These are phyloP conservation scores for Sugiyamaella boreocaroliniensis DNA, from an alignment of 805 yeast species.

Conservation along the genomic window DNA sequence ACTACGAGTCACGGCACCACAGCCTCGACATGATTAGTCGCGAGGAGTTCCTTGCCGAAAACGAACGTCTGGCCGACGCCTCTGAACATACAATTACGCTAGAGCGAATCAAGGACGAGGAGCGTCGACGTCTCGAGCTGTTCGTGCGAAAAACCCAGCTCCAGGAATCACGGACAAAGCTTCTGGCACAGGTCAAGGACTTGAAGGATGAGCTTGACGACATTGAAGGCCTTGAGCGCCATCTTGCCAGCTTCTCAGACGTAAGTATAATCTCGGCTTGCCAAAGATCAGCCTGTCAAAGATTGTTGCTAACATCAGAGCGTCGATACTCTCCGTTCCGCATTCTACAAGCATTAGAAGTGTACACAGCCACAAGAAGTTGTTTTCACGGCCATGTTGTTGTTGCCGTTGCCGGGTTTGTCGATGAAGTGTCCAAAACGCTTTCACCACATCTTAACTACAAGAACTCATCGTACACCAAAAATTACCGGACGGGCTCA, in stretches of 20 bases:
- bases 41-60: constrained; percentile 18
- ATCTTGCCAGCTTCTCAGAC: constrained; percentile 7
- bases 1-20: constrained; percentile 15
- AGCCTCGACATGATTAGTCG: constrained; percentile 18
- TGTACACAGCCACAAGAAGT: no score
- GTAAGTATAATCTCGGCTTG: background rate
- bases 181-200: constrained; percentile 10
- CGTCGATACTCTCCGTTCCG: constrained; percentile 4
- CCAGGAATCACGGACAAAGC: constrained; percentile 12
- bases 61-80: constrained; percentile 15
- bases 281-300: background rate
- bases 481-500: no score
- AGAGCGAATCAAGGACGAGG: constrained; percentile 24
- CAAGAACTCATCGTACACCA: no score
- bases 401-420: no score
- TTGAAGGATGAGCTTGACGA: constrained; percentile 18
- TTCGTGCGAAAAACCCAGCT: constrained; percentile 18
- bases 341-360: constrained; percentile 14
- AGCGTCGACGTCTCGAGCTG: constrained; percentile 17
- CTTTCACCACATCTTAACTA: no score
- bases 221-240: constrained; percentile 5
- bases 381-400: no score
- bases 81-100: constrained; percentile 16
- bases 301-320: background rate
- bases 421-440: no score